These are phyloP conservation scores for Cyberlindnera subsufficiens DNA, from an alignment of 805 yeast genomes.

Conservation along the genomic window DNA sequence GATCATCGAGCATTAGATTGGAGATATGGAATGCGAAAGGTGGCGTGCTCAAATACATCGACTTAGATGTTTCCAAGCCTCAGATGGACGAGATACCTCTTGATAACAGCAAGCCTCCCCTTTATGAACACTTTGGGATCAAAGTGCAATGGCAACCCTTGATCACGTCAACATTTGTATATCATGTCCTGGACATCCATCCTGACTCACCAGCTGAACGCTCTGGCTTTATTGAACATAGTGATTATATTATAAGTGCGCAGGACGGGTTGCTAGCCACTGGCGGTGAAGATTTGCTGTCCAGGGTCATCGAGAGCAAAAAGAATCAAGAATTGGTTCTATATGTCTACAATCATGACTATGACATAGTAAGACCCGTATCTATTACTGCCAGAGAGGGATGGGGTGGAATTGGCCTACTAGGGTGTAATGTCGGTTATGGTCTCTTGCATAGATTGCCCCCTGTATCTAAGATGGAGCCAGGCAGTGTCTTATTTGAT, in stretches of 20 bases:
- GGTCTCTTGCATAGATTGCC: slow-evolving; percentile 88
- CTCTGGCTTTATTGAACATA: slow-evolving; percentile 78
- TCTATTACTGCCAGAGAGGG: slow-evolving; percentile 64
- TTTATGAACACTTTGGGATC: slow-evolving; percentile 53
- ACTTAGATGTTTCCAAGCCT: slow-evolving; percentile 27
- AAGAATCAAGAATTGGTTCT: slow-evolving; percentile 42
- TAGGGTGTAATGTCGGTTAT: slow-evolving; percentile 95
- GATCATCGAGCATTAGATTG: slow-evolving; percentile 36
- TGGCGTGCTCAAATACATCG: slow-evolving; percentile 43
- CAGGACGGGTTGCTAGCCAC: slow-evolving; percentile 79
- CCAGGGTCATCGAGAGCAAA: slow-evolving; percentile 55
- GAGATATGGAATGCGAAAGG: slow-evolving; percentile 89
- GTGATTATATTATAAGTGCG: slow-evolving; percentile 85
- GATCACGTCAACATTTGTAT: slow-evolving; percentile 71
- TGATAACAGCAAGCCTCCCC: slow-evolving; percentile 11
- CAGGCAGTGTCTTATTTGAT: slow-evolving; percentile 37
- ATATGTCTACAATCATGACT: slow-evolving; percentile 84
- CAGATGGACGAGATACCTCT: slow-evolving; percentile 25
- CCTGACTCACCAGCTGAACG: slow-evolving; percentile 74
- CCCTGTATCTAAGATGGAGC: slow-evolving; percentile 40
- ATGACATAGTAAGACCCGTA: slow-evolving; percentile 81
- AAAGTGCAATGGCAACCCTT: slow-evolving; percentile 75
- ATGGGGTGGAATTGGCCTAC: slow-evolving; percentile 80
- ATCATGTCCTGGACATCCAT: slow-evolving; percentile 76
- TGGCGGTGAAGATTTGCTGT: slow-evolving; percentile 81